phyloP scores from a whole-genome alignment of 441 rosid genomes.

The Capsella rubella region DNA sequence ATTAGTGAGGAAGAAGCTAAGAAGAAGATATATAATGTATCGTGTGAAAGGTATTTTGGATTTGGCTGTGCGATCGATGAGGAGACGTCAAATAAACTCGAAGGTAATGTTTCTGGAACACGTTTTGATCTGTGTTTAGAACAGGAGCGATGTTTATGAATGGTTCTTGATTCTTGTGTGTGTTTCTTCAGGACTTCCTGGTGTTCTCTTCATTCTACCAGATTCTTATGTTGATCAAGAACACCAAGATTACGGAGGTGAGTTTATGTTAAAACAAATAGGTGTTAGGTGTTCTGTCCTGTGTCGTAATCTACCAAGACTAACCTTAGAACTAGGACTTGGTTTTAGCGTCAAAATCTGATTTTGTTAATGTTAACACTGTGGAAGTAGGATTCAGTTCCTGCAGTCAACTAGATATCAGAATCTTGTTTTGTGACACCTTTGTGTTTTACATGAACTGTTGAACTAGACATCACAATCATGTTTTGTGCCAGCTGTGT shows the following conservation, averaged over 20 bases:
- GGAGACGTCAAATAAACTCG: constrained; percentile 86
- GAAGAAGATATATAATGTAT: constrained; percentile 85
- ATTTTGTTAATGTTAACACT: not conserved
- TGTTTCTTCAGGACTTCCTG: constrained; percentile 63
- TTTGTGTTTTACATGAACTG: not conserved
- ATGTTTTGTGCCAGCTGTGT: not conserved
- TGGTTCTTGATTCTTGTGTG: constrained; percentile 22
- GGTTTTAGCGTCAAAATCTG: not conserved
- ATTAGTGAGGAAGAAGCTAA: constrained; percentile 86
- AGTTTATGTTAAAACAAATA: not conserved
- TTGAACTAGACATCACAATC: not conserved
- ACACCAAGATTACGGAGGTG: constrained; percentile 90
- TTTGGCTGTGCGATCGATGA: constrained; percentile 94
- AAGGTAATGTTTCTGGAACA: constrained; percentile 52
- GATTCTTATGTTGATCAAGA: constrained; percentile 89
- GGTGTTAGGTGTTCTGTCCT: not conserved
- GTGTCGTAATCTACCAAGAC: not conserved
- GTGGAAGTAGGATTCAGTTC: not conserved
- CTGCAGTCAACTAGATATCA: not conserved
- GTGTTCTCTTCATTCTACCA: constrained; percentile 83
- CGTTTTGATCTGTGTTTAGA: too few relatives aligned
- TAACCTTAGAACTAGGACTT: not conserved
- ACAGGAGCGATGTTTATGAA: not conserved
- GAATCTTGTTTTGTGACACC: not conserved
- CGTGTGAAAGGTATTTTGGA: constrained; percentile 89